Percentiles rank a stretch among this genome's conserved stretches.
Conservation (phyloP, 2,329 filamentous ascomycete genomes). For the Zymoseptoria crescenta region DNA sequence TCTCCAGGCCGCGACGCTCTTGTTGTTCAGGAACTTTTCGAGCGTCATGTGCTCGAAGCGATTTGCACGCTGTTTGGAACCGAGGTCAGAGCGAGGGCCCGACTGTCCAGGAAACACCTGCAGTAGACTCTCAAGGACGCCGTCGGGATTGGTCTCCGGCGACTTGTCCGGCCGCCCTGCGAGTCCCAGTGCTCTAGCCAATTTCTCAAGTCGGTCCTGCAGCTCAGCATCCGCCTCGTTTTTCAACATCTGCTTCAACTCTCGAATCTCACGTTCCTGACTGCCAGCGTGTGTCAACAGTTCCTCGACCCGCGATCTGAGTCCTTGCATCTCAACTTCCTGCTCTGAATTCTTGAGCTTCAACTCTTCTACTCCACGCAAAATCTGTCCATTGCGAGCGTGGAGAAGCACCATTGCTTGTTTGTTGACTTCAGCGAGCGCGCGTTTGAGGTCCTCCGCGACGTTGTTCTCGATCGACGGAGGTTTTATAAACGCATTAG, state of each 20-base stretch:
- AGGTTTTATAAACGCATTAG: background rate
- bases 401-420: background rate
- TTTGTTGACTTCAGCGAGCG: background rate
- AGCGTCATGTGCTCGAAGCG: background rate
- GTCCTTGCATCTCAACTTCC: too few relatives aligned
- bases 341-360: too few relatives aligned
- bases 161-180: background rate
- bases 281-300: too few relatives aligned
- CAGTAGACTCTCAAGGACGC: background rate
- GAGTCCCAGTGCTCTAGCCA: background rate
- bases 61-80: background rate
- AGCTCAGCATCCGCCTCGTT: background rate
- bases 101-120: background rate
- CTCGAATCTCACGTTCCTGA: too few relatives aligned
- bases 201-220: background rate
- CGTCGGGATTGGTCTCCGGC: background rate
- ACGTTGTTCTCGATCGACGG: too few relatives aligned
- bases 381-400: background rate
- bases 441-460: too few relatives aligned
- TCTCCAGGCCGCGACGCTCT: background rate
- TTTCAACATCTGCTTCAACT: too few relatives aligned
- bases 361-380: too few relatives aligned
- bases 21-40: background rate
- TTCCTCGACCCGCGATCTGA: too few relatives aligned
- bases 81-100: background rate